Conservation (phyloP, 441 rosid genomes). For the Corymbia citriodora region DNA sequence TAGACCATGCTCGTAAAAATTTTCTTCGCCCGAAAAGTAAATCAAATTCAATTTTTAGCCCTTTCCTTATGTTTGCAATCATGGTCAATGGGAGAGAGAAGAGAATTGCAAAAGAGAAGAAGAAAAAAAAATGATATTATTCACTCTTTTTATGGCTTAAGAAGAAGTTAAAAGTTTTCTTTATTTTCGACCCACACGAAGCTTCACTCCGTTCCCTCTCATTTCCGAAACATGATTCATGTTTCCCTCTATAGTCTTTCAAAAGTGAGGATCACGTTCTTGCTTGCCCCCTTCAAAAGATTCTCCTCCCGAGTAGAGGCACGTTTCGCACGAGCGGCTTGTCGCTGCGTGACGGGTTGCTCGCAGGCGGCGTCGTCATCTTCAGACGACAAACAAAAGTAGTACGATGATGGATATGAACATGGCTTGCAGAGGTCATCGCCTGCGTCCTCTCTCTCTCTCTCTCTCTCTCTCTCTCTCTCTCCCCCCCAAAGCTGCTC, state of each 20-base stretch:
- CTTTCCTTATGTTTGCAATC: neutral
- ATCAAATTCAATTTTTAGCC: neutral
- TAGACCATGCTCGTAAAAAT: neutral
- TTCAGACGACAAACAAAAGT: neutral
- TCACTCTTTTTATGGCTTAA: neutral
- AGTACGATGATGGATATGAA: neutral
- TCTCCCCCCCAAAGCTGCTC: too few relatives aligned
- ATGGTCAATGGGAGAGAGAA: neutral
- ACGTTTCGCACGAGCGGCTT: neutral
- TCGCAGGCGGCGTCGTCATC: too few relatives aligned
- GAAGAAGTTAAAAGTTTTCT: neutral
- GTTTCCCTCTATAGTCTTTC: neutral
- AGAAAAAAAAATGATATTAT: too few relatives aligned
- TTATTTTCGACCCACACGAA: neutral
- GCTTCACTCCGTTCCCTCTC: neutral
- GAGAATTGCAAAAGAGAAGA: neutral
- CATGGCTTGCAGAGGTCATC: neutral
- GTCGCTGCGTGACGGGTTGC: fast-evolving
- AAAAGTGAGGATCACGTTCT: neutral
- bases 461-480: neutral
- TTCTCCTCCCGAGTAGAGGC: neutral
- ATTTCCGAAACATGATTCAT: neutral
- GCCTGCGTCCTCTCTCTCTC: neutral
- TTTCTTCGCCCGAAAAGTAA: neutral
- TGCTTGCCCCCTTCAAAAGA: neutral